Evolutionary conservation across 2,329 filamentous ascomycete species (phyloP).

Genomic region (Cercospora brassicicola): DNA sequence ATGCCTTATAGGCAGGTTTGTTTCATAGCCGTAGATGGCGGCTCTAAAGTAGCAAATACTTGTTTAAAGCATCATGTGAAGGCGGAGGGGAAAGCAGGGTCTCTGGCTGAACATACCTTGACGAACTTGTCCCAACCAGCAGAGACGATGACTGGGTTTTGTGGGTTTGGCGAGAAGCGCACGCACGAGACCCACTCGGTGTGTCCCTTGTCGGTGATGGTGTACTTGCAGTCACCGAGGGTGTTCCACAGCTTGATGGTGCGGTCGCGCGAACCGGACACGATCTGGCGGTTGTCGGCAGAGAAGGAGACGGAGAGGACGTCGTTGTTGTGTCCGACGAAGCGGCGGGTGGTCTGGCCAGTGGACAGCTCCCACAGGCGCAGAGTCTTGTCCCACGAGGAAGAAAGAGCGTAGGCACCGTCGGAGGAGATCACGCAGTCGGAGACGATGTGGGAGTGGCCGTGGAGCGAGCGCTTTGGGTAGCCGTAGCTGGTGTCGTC

Average conservation of each 20-base stretch:
- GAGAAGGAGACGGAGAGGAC: constrained; percentile 99
- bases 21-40: constrained; percentile 81
- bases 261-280: constrained; percentile 96
- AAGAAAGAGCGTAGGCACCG: constrained; percentile 96
- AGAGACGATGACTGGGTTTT: constrained; percentile 99
- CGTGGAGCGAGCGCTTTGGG: constrained; percentile 97
- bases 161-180: constrained; percentile 98
- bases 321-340: constrained; percentile 99
- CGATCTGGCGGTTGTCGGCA: constrained; percentile 99
- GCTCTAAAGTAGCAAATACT: constrained; percentile 99
- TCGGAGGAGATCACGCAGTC: constrained; percentile 99
- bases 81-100: constrained; percentile 22
- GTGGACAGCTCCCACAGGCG: constrained; percentile 98
- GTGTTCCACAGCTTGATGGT: constrained; percentile 99
- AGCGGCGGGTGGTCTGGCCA: constrained; percentile 94
- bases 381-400: constrained; percentile 99
- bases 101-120: constrained; percentile 71
- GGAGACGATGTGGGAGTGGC: constrained; percentile 99
- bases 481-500: constrained; percentile 98
- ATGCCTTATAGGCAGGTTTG: constrained; percentile 72
- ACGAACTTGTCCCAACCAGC: constrained; percentile 99
- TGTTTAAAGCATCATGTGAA: constrained; percentile 82
- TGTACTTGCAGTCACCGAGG: constrained; percentile 99
- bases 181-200: constrained; percentile 99
- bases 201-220: constrained; percentile 99